A percentile compares a stretch with the other conserved stretches of the same genome.
Conservation (phyloP, 139 green algal species). For the Coccomyxa sp. region DNA sequence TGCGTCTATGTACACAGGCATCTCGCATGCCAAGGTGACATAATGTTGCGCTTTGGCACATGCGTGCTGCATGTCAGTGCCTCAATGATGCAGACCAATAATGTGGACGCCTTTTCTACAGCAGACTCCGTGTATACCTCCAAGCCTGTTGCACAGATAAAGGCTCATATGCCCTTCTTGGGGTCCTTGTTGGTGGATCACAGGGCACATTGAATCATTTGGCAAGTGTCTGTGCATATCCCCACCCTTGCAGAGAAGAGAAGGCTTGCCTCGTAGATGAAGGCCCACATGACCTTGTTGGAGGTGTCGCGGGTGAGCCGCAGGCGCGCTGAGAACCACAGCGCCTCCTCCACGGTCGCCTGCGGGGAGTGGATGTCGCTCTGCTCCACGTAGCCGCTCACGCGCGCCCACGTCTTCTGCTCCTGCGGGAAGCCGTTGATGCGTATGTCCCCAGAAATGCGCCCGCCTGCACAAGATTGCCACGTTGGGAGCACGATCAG, state of each 20-base stretch:
- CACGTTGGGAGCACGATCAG: no score
- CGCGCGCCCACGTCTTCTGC: constrained; percentile 47
- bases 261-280: constrained; percentile 33
- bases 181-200: background rate
- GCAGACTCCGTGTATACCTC: no score
- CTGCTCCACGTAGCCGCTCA: constrained; percentile 51
- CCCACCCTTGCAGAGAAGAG: background rate
- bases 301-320: constrained; percentile 28
- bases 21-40: no score
- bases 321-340: constrained; percentile 39
- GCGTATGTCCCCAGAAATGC: constrained; percentile 45
- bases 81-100: no score
- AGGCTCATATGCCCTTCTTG: no score
- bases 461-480: no score
- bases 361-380: constrained; percentile 24
- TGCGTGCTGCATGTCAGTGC: no score
- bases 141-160: no score
- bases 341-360: constrained; percentile 41
- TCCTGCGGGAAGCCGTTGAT: constrained; percentile 57
- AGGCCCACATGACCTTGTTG: constrained; percentile 11
- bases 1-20: no score
- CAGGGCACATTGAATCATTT: no score
- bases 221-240: background rate
- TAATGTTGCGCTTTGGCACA: no score
- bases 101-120: background rate